These are phyloP conservation scores for Colletotrichum melonis DNA, from an alignment of 2,329 filamentous ascomycete species.

Conservation along the genomic window DNA sequence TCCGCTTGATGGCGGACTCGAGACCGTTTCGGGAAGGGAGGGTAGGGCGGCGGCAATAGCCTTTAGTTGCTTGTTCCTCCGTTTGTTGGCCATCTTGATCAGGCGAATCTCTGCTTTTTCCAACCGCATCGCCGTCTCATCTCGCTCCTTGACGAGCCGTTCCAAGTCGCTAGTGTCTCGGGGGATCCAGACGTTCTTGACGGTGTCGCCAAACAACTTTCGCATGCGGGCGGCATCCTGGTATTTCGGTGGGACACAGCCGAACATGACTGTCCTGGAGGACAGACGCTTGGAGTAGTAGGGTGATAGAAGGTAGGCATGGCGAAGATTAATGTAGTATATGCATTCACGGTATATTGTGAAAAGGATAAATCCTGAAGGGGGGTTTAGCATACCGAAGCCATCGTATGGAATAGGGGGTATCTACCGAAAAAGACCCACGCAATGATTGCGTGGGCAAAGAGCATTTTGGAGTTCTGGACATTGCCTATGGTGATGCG, in stretches of 20 bases:
- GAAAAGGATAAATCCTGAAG: constrained; percentile 80
- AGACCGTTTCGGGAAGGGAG: constrained; percentile 29
- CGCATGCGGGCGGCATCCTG: constrained; percentile 79
- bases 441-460: constrained; percentile 82
- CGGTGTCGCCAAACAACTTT: constrained; percentile 80
- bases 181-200: constrained; percentile 87
- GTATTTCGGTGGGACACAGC: constrained; percentile 83
- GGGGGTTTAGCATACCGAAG: neutral
- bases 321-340: constrained; percentile 92
- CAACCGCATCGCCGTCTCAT: constrained; percentile 80
- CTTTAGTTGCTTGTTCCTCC: constrained; percentile 37
- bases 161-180: constrained; percentile 80
- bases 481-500: constrained; percentile 67
- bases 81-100: constrained; percentile 75
- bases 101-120: constrained; percentile 87
- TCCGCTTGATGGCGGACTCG: constrained; percentile 29
- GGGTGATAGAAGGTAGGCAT: constrained; percentile 91
- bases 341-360: constrained; percentile 90
- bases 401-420: neutral
- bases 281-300: constrained; percentile 87
- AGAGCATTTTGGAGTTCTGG: constrained; percentile 74
- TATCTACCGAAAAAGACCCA: constrained; percentile 78
- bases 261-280: constrained; percentile 92
- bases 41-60: neutral
- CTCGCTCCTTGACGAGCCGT: constrained; percentile 80